These are phyloP conservation scores for Russula emetica DNA, from an alignment of 768 basidiomycete species.

Conservation along the genomic window DNA sequence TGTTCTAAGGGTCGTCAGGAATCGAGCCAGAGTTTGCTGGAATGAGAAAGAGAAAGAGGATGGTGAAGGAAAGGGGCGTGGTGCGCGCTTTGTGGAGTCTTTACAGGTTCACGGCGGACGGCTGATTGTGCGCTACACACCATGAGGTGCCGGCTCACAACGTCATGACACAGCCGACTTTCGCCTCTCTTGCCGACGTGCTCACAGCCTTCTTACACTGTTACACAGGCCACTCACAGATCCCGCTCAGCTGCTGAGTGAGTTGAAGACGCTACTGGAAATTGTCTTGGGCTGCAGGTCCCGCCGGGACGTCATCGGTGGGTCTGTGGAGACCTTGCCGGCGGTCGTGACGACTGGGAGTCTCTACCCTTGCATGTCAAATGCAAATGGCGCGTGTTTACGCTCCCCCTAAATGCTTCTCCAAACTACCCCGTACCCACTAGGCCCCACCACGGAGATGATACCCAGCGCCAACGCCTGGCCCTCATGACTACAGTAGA, in stretches of 20 bases:
- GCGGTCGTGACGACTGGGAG: background rate
- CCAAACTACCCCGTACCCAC: background rate
- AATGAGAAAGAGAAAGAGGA: background rate
- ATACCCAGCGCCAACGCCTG: constrained; percentile 2
- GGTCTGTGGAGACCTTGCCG: background rate
- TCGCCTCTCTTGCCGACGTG: background rate
- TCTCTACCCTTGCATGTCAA: background rate
- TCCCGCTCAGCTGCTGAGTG: background rate
- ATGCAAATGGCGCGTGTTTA: background rate
- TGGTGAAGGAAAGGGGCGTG: background rate
- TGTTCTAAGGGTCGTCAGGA: constrained; percentile 6
- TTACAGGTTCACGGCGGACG: constrained; percentile 11
- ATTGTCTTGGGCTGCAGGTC: background rate
- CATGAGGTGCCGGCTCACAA: constrained; percentile 8
- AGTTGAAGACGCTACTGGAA: background rate
- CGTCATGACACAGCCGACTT: constrained; percentile 18
- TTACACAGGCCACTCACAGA: no score
- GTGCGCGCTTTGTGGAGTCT: background rate
- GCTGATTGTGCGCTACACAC: background rate
- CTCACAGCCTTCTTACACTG: background rate
- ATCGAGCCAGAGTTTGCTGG: constrained; percentile 13
- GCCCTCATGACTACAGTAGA: background rate
- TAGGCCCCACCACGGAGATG: background rate
- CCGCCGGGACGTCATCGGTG: background rate
- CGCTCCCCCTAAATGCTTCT: background rate